phyloP scores from a whole-genome alignment of 192 early-diverging fungal species.

The Lobulomyces angularis region DNA sequence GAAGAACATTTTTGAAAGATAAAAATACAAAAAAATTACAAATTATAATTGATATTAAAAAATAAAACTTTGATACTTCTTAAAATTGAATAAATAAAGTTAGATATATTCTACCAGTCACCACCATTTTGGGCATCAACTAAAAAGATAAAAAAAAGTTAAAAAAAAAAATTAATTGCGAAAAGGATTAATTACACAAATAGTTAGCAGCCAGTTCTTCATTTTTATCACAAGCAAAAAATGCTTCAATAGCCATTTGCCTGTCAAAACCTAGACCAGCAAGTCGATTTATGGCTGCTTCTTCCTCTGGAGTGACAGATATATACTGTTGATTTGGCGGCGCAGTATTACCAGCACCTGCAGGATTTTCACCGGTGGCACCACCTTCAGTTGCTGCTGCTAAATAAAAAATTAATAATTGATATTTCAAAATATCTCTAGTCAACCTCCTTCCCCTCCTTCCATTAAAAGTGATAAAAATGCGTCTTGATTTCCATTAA shows the following conservation, averaged over 20 bases:
- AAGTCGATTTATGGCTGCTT: conserved; percentile 77
- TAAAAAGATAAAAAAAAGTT: too few species aligned
- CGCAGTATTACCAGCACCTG: conserved; percentile 2
- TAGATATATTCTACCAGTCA: too few species aligned
- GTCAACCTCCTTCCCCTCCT: conserved; percentile 12
- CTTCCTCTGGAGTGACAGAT: conserved; percentile 75
- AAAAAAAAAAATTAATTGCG: too few species aligned
- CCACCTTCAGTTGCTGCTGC: conserved; percentile 47
- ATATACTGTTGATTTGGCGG: conserved; percentile 48
- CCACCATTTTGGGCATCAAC: too few species aligned
- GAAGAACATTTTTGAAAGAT: too few species aligned
- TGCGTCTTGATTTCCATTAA: conserved; percentile 62
- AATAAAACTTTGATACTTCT: too few species aligned
- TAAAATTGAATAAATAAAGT: too few species aligned
- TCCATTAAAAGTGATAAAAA: conserved; percentile 62
- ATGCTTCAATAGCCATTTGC: conserved; percentile 76
- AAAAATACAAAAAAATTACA: too few species aligned
- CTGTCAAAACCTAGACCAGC: conserved; percentile 78
- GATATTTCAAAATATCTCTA: too few species aligned
- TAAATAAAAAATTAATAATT: too few species aligned
- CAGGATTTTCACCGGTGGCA: conserved; percentile 26
- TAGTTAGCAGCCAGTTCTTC: conserved; percentile 96
- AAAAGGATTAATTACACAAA: conserved; percentile 81
- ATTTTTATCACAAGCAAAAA: conserved; percentile 93
- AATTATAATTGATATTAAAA: too few species aligned